A percentile compares a stretch with the other conserved stretches of the same genome.
Conservation (phyloP, 148 eudicot genomes). For the Rhododendron kiyosumense region DNA sequence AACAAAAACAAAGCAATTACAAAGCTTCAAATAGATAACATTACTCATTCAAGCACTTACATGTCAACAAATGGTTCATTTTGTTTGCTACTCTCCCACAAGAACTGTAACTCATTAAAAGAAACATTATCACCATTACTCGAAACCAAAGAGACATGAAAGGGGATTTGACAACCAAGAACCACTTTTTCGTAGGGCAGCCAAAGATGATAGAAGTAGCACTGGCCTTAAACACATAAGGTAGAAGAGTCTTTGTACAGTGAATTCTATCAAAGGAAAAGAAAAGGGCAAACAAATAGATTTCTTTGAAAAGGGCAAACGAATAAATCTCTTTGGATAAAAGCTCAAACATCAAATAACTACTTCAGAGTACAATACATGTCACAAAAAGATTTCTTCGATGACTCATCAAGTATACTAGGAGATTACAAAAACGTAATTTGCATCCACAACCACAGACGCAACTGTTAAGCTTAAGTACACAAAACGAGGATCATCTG, state of each 20-base stretch:
- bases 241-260: constrained; percentile 1
- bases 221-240: background rate
- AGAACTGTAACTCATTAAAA: background rate
- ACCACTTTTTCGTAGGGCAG: background rate
- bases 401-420: background rate
- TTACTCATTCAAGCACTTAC: background rate
- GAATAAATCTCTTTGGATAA: background rate
- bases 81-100: background rate
- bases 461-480: background rate
- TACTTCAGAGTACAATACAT: background rate
- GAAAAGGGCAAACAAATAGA: background rate
- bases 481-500: background rate
- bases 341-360: background rate
- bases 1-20: constrained; percentile 16
- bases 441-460: background rate
- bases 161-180: background rate
- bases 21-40: background rate
- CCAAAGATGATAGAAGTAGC: background rate
- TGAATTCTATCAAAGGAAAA: background rate
- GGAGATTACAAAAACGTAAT: background rate
- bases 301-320: background rate
- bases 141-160: background rate
- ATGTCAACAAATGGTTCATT: background rate
- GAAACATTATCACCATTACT: background rate
- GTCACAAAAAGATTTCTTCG: background rate